These are phyloP conservation scores for Solanum arcanum DNA, from an alignment of 257 asterid genomes.

Conservation along the genomic window DNA sequence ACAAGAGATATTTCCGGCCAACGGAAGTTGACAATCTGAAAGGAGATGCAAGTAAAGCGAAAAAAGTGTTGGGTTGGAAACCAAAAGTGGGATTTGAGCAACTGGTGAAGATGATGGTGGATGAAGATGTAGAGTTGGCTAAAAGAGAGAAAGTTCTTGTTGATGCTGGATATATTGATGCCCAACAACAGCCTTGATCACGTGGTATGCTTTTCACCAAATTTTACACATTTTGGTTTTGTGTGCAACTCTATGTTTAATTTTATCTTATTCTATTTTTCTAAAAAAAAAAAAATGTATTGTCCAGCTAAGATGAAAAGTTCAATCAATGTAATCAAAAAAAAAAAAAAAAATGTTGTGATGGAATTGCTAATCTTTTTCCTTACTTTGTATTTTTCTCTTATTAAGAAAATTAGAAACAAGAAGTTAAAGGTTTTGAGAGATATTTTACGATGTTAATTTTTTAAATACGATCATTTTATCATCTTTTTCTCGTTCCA, in stretches of 20 bases:
- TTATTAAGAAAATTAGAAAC: not conserved
- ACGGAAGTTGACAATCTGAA: slow-evolving; percentile 88
- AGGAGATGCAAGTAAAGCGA: slow-evolving; percentile 81
- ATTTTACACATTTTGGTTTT: not conserved
- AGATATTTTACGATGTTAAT: no score
- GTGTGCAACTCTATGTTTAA: not conserved
- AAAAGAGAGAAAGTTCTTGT: slow-evolving; percentile 96
- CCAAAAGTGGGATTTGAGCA: slow-evolving; percentile 82
- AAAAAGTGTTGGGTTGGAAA: slow-evolving; percentile 72
- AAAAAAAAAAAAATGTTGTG: not conserved
- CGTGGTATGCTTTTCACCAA: not conserved
- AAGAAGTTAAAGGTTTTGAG: no score
- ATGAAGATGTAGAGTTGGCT: slow-evolving; percentile 87
- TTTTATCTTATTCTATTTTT: not conserved
- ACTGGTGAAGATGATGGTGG: slow-evolving; percentile 98
- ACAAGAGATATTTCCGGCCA: slow-evolving; percentile 77
- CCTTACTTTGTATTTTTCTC: not conserved
- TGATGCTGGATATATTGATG: slow-evolving; percentile 92
- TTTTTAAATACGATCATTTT: no score
- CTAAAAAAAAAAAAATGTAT: not conserved
- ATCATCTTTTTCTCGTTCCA: not conserved
- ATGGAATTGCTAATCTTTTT: not conserved
- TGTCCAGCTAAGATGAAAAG: not conserved
- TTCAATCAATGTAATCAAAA: not conserved
- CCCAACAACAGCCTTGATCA: slow-evolving; percentile 89